A percentile compares a stretch with the other conserved stretches of the same genome.
Conservation (phyloP, 176 grass and related monocot genomes). For the Carex myosuroides region DNA sequence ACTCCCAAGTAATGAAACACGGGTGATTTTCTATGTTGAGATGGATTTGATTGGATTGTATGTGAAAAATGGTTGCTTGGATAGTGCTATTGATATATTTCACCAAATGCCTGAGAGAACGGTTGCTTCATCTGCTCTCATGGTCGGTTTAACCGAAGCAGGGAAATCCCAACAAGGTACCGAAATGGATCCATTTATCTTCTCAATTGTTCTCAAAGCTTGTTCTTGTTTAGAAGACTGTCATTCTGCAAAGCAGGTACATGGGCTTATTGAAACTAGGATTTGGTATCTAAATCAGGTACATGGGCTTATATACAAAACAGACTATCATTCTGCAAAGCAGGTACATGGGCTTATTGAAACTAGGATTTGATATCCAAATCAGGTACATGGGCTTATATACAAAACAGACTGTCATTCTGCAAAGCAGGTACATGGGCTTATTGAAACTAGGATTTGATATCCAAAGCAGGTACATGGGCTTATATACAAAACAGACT, state of each 20-base stretch:
- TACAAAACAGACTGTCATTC: too few relatives aligned
- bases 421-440: conserved; percentile 36
- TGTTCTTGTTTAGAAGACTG: conserved; percentile 47
- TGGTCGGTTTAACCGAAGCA: conserved; percentile 35
- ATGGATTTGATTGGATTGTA: neutral
- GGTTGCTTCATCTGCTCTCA: conserved; percentile 57
- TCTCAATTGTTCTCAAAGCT: conserved; percentile 35
- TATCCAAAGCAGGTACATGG: too few relatives aligned
- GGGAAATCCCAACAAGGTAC: conserved; percentile 23
- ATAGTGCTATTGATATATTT: conserved; percentile 11
- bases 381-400: too few relatives aligned
- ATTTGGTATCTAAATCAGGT: neutral
- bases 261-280: conserved; percentile 35
- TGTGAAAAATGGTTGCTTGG: neutral
- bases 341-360: too few relatives aligned
- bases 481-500: too few relatives aligned
- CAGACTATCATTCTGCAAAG: too few relatives aligned
- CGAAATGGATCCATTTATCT: conserved; percentile 32
- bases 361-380: too few relatives aligned
- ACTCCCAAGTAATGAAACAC: neutral
- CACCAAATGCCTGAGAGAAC: conserved; percentile 41
- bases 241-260: conserved; percentile 34
- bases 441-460: conserved; percentile 28
- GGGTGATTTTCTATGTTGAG: neutral
- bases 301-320: too few relatives aligned